Percentiles rank a stretch among this genome's conserved stretches.
These are phyloP conservation scores for Ceratocystis diversiconidia DNA, from an alignment of 2,329 filamentous ascomycete genomes.

Conservation along the genomic window DNA sequence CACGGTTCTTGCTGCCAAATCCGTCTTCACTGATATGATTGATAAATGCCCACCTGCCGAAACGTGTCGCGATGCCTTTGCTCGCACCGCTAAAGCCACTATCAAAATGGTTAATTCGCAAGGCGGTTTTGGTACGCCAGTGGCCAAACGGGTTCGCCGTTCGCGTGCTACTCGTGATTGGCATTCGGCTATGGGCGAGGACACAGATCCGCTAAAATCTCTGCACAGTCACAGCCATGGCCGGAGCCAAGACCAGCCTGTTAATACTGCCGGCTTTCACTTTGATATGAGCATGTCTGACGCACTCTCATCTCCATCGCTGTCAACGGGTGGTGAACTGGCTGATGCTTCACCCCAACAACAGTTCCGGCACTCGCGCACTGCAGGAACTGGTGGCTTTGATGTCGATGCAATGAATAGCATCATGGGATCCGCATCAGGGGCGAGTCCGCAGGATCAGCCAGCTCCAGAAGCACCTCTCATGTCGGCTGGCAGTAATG, in stretches of 20 bases:
- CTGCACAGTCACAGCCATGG: conserved; percentile 9
- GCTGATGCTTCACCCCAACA: conserved; percentile 26
- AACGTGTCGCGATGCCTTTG: conserved; percentile 86
- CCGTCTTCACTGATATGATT: conserved; percentile 78
- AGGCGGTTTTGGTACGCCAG: conserved; percentile 54
- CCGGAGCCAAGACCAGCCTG: not conserved
- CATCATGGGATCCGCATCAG: not conserved
- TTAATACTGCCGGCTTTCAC: conserved; percentile 18
- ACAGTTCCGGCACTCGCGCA: conserved; percentile 24
- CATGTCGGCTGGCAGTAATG: not conserved
- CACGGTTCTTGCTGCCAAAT: conserved; percentile 83
- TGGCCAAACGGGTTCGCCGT: conserved; percentile 23
- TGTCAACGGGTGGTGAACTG: conserved; percentile 28
- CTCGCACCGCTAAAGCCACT: conserved; percentile 86
- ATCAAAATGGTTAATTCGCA: conserved; percentile 88
- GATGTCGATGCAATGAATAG: conserved; percentile 1
- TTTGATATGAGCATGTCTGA: conserved; percentile 29
- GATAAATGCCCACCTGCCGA: conserved; percentile 92
- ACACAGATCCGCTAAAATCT: conserved; percentile 17
- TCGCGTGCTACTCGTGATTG: conserved; percentile 23
- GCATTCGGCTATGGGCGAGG: conserved; percentile 22
- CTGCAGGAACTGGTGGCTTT: not conserved
- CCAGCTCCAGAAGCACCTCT: not conserved
- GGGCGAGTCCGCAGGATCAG: not conserved
- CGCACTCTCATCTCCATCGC: conserved; percentile 29